phyloP scores from a whole-genome alignment of 1,284 basidiomycete species.

The Pseudozyma pruni region DNA sequence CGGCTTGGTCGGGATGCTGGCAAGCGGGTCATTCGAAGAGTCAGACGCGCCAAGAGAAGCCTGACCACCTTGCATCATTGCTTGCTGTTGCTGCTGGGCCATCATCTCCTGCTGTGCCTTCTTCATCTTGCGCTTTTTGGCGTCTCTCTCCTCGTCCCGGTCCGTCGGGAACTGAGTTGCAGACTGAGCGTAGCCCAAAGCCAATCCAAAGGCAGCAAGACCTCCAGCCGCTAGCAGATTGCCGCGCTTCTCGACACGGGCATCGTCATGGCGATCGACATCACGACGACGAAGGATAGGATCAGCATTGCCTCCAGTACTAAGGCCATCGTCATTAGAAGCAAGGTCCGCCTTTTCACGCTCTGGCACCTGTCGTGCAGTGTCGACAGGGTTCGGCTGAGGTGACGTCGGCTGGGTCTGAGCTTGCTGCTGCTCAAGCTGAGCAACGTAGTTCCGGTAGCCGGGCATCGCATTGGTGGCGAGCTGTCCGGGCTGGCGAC shows the following conservation, averaged over 20 bases:
- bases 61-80: not conserved
- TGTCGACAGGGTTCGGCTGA: too few species aligned
- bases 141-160: constrained; percentile 28
- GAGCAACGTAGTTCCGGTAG: constrained; percentile 10
- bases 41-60: too few species aligned
- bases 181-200: constrained; percentile 27
- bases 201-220: not conserved
- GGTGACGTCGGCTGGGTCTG: not conserved
- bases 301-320: not conserved
- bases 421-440: constrained; percentile 22
- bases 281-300: constrained; percentile 26
- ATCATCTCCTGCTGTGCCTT: constrained; percentile 16
- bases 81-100: constrained; percentile 4
- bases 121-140: constrained; percentile 12
- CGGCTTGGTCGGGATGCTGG: constrained; percentile 1
- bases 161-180: constrained; percentile 24
- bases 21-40: not conserved
- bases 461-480: constrained; percentile 42
- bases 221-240: not conserved
- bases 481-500: constrained; percentile 28
- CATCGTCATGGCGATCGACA: too few species aligned
- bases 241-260: constrained; percentile 20
- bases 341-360: not conserved
- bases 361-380: not conserved
- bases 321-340: not conserved